A percentile compares a stretch with the other conserved stretches of the same genome.
phyloP scores from a whole-genome alignment of 225 moss, liverwort and hornwort species.

The Straminergon stramineum region DNA sequence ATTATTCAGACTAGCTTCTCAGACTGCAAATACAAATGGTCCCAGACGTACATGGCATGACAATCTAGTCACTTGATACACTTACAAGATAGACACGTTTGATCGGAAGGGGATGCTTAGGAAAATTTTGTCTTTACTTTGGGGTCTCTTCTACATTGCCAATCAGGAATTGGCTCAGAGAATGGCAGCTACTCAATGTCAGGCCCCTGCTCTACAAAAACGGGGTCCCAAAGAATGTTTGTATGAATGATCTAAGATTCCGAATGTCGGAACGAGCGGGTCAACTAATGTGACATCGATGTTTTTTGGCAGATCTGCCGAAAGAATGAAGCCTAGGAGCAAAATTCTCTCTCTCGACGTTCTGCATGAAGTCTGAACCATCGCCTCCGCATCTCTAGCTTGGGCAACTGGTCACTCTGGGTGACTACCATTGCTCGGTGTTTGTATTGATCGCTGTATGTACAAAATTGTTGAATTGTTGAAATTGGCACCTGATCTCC shows the following conservation, averaged over 20 bases:
- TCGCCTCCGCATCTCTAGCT: background rate
- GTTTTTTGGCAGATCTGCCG: no score
- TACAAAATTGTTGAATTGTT: background rate
- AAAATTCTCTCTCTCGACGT: background rate
- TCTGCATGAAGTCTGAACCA: no score
- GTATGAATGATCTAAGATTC: background rate
- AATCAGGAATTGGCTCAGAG: background rate
- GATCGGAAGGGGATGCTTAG: background rate
- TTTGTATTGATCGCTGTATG: background rate
- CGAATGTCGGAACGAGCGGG: background rate
- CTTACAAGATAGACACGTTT: background rate
- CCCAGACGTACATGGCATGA: background rate
- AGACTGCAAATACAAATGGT: background rate
- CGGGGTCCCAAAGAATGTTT: background rate
- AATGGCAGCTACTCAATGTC: no score
- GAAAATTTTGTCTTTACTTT: background rate
- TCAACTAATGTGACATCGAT: background rate
- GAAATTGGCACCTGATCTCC: background rate
- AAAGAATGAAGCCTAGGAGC: background rate
- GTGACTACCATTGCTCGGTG: background rate
- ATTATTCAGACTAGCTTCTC: background rate
- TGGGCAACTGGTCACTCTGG: background rate
- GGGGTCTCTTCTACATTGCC: background rate
- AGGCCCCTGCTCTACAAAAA: background rate
- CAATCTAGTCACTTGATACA: background rate